These are phyloP conservation scores for Madurella mycetomatis DNA, from an alignment of 2,329 filamentous ascomycete genomes.

Conservation along the genomic window DNA sequence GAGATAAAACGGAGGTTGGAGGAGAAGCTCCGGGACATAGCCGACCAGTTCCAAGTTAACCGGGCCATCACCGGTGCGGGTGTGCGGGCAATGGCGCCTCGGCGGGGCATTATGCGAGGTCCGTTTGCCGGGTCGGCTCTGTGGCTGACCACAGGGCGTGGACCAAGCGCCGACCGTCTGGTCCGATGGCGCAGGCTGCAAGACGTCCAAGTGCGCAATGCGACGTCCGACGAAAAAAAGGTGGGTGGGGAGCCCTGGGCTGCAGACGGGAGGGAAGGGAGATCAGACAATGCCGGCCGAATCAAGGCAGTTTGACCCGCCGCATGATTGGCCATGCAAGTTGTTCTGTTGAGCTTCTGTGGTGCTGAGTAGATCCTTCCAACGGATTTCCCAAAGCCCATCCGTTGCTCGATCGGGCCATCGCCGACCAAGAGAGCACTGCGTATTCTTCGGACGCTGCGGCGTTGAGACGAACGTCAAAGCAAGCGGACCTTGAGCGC, in stretches of 20 bases:
- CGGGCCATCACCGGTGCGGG: conserved; percentile 3
- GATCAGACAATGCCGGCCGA: conserved; percentile 18
- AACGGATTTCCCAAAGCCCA: background rate
- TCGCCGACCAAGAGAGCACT: background rate
- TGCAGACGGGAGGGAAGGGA: conserved; percentile 20
- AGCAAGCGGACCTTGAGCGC: background rate
- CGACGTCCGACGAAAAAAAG: conserved; percentile 6
- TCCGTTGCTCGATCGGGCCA: background rate
- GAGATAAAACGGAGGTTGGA: background rate
- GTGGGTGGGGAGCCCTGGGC: conserved; percentile 5
- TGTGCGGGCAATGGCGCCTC: conserved; percentile 8
- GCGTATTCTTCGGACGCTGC: background rate
- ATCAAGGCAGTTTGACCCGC: background rate
- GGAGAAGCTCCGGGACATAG: conserved; percentile 2
- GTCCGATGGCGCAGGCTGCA: background rate
- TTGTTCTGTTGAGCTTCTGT: background rate
- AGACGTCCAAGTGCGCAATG: conserved; percentile 9
- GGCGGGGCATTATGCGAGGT: conserved; percentile 14
- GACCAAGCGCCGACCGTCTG: background rate
- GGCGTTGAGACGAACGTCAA: background rate
- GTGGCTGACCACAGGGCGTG: background rate
- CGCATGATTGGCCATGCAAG: background rate
- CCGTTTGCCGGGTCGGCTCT: conserved; percentile 3
- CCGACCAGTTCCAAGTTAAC: conserved; percentile 11
- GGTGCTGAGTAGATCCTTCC: background rate